Percentiles rank a stretch among this genome's conserved stretches.
These are phyloP conservation scores for peach (Prunus persica) DNA, from an alignment of 306 rosid species.

Conservation along the genomic window DNA sequence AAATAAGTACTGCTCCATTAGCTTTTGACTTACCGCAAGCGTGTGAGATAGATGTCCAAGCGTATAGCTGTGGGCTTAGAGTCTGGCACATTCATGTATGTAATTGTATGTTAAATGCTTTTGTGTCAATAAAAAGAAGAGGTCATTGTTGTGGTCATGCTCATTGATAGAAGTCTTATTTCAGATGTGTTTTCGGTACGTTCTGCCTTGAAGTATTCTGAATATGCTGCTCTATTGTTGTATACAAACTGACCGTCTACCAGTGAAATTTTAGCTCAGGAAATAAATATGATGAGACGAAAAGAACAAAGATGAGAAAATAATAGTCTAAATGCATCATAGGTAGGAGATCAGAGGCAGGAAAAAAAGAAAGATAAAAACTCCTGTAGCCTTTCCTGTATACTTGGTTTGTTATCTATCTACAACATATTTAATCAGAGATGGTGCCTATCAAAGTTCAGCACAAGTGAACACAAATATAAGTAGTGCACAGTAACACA, in stretches of 20 bases:
- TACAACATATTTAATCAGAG: too few relatives aligned
- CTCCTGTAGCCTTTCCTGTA: too few relatives aligned
- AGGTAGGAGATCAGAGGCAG: too few relatives aligned
- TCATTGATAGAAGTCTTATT: not conserved
- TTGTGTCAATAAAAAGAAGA: not conserved
- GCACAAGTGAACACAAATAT: too few relatives aligned
- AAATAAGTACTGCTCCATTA: not conserved
- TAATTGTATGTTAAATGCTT: slow-evolving; percentile 5
- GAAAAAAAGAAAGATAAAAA: too few relatives aligned
- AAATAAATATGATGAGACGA: too few relatives aligned
- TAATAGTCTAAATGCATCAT: too few relatives aligned
- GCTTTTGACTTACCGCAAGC: not conserved
- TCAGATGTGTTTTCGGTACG: not conserved
- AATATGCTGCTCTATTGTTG: not conserved
- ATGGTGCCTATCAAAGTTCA: too few relatives aligned
- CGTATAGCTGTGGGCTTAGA: not conserved
- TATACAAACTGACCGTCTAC: not conserved
- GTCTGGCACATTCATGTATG: slow-evolving; percentile 6
- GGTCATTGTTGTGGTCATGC: not conserved
- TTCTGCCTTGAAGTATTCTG: too few relatives aligned
- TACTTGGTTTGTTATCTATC: too few relatives aligned
- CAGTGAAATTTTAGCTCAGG: not conserved
- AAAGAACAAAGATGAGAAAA: too few relatives aligned
- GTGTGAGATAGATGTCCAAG: not conserved
- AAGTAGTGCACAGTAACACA: too few relatives aligned